Evolutionary conservation across 1,284 basidiomycete genomes (phyloP).

Genomic region (Hemileia vastatrix): DNA sequence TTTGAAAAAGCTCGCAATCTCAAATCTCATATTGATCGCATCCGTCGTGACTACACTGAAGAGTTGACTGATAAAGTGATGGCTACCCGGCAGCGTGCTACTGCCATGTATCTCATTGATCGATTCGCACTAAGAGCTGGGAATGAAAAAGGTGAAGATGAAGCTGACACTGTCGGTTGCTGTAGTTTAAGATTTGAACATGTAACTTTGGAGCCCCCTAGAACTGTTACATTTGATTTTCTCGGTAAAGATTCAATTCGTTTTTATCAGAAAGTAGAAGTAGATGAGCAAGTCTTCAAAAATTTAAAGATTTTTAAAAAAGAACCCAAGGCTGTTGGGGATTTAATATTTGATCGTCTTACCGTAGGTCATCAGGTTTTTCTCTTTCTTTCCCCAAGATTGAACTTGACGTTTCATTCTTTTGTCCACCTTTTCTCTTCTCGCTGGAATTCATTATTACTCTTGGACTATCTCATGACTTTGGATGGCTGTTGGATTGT

Average conservation of each 20-base stretch:
- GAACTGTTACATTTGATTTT: conserved; percentile 81
- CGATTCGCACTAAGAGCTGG: conserved; percentile 86
- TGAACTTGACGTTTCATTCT: not conserved
- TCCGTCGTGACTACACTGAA: conserved; percentile 72
- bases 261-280: conserved; percentile 79
- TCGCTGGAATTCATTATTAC: not conserved
- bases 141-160: conserved; percentile 96
- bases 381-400: not conserved
- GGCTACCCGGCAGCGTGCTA: conserved; percentile 84
- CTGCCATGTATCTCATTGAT: conserved; percentile 96
- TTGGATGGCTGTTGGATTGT: no score
- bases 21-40: conserved; percentile 79
- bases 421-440: not conserved
- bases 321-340: conserved; percentile 73
- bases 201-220: conserved; percentile 75
- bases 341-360: conserved; percentile 79
- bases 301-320: conserved; percentile 81
- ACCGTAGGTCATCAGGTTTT: no score
- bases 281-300: conserved; percentile 80
- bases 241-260: conserved; percentile 95
- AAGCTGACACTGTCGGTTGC: conserved; percentile 94
- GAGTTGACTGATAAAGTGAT: conserved; percentile 81
- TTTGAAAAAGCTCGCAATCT: conserved; percentile 93
- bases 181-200: conserved; percentile 92
- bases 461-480: no score